phyloP scores from a whole-genome alignment of 2,329 filamentous ascomycete genomes.

The Xylariaceae sp. region DNA sequence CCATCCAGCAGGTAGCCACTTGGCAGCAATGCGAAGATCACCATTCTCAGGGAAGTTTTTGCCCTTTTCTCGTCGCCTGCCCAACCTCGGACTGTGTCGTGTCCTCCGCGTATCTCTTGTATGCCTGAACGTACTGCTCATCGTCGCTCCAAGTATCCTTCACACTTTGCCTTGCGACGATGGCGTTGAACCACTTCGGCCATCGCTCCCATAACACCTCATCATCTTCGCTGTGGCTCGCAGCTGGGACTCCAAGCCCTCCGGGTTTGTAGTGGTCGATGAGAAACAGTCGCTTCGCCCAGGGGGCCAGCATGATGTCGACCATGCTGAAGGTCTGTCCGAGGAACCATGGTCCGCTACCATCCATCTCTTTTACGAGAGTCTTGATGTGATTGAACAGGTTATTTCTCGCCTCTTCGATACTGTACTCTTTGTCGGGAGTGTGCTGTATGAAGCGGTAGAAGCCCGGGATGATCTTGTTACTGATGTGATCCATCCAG shows the following conservation, averaged over 20 bases:
- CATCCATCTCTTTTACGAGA: conserved; percentile 56
- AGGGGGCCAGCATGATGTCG: conserved; percentile 68
- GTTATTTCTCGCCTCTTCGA: conserved; percentile 52
- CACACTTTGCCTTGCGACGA: conserved; percentile 58
- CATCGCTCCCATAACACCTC: conserved; percentile 60
- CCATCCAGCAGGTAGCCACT: not conserved
- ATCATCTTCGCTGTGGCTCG: conserved; percentile 34
- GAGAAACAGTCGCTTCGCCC: conserved; percentile 67
- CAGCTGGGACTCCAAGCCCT: conserved; percentile 40
- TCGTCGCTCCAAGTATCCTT: conserved; percentile 64
- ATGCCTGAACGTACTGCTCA: conserved; percentile 64
- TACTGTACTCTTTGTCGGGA: conserved; percentile 40
- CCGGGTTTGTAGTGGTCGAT: conserved; percentile 70
- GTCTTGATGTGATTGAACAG: conserved; percentile 56
- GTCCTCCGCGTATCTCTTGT: conserved; percentile 63
- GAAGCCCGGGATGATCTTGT: conserved; percentile 63
- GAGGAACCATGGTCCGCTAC: conserved; percentile 61
- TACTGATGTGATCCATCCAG: conserved; percentile 70
- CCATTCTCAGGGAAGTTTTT: conserved; percentile 52
- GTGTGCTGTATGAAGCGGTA: conserved; percentile 60
- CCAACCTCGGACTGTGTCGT: conserved; percentile 58
- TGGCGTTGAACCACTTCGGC: conserved; percentile 58
- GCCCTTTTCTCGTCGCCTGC: conserved; percentile 59
- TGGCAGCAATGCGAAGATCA: not conserved
- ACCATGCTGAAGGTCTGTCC: conserved; percentile 61